Evolutionary conservation across 257 asterid genomes (phyloP).

Genomic region (Avicennia marina): DNA sequence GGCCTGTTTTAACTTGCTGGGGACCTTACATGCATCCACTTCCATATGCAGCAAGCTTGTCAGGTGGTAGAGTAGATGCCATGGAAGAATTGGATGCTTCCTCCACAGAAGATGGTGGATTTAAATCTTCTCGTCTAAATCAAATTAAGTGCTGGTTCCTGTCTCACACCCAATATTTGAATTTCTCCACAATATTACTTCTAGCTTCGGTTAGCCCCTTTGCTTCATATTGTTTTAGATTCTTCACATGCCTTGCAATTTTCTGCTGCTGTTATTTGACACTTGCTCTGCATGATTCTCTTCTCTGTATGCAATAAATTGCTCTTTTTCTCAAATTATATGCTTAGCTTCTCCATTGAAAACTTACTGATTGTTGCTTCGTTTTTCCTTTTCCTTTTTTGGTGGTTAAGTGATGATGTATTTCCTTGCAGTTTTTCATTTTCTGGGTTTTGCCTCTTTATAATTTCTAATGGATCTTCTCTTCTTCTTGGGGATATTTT

Average conservation of each 20-base stretch:
- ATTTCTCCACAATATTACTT: constrained; percentile 62
- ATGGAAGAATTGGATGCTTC: constrained; percentile 65
- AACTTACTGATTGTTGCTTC: too few relatives aligned
- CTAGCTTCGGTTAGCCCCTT: constrained; percentile 70
- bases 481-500: constrained; percentile 8
- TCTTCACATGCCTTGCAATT: too few relatives aligned
- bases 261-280: too few relatives aligned
- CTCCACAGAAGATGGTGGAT: constrained; percentile 34
- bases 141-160: constrained; percentile 63
- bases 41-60: constrained; percentile 45
- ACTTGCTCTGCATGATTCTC: too few relatives aligned
- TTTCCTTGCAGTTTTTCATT: too few relatives aligned
- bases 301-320: too few relatives aligned
- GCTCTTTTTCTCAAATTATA: too few relatives aligned
- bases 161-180: constrained; percentile 59
- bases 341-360: too few relatives aligned
- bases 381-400: background rate
- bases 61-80: constrained; percentile 51
- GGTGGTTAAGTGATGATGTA: too few relatives aligned
- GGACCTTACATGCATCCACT: constrained; percentile 13
- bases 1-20: background rate
- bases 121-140: constrained; percentile 39
- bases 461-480: background rate
- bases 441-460: background rate
- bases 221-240: too few relatives aligned